Evolutionary conservation across 2,329 filamentous ascomycete species (phyloP), one percentile per base, ranked within the genome.

Genomic region (Celoporthe dispersa): DNA sequence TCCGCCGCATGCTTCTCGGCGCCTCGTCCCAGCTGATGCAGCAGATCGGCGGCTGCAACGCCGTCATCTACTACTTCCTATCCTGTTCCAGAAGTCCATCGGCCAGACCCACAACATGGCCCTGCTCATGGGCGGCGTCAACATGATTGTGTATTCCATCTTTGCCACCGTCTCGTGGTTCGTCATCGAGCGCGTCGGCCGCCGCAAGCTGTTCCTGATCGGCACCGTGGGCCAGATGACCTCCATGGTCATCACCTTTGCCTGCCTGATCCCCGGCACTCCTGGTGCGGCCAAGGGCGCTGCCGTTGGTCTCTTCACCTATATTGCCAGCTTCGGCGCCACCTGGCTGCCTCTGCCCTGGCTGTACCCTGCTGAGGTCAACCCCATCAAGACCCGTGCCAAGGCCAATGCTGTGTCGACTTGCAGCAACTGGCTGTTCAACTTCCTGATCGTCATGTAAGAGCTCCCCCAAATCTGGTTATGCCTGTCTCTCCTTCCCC

Each of bases 351-450:
- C 86, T 31, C 86, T 90, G 77, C 86, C 87, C 11, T 90, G 87
- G 87, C 78, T 90, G 12, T 90, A 88, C 78, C 86, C 87, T 4
- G 86, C 88, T 61, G 88, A 90, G 75, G 85, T 90, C 73, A 87
- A 86, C 73, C 86, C 88, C 39, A 78, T 90, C 71, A 82, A 84
- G 71, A 90, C 88, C 64, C 85, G 88, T 71, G 88, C 86, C 19
- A 87, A 88, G 19, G 87, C 88, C 64, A 91, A 91, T 75, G 90
- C 90, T 1, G 79, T 91, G 51, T 86, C 87, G 2, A 91, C 89
- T 0, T 86, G 85, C 62, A 85, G 84, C 51, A 89, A 89, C 78
- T 89, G 87, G 87, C 80, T 86, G 22, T 86, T 85, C 78, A 88
- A 89, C 78, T 91, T 91, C 78, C 81, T 90, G 76, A 87, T 91